These are phyloP conservation scores for Tricholoma terreum DNA, from an alignment of 768 basidiomycete genomes.

Conservation along the genomic window DNA sequence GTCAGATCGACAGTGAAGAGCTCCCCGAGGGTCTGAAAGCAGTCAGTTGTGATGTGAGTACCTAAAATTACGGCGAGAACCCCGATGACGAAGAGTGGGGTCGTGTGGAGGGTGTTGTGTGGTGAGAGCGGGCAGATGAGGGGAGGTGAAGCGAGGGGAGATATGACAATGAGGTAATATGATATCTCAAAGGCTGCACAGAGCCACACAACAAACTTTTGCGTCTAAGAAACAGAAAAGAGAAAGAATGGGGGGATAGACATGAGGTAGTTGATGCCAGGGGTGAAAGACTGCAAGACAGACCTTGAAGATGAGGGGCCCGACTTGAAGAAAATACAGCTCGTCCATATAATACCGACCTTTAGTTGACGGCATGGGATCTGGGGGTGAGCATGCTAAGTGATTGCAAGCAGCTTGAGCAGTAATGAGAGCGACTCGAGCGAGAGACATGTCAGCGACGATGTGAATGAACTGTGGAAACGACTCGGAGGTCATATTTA, in stretches of 20 bases:
- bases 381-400: constrained; percentile 45
- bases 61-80: constrained; percentile 32
- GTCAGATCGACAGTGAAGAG: constrained; percentile 50
- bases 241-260: no score
- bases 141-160: constrained; percentile 25
- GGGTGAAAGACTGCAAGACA: neutral
- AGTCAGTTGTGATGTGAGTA: constrained; percentile 37
- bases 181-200: constrained; percentile 18
- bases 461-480: neutral
- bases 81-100: constrained; percentile 34
- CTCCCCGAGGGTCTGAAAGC: constrained; percentile 40
- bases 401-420: constrained; percentile 43
- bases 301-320: constrained; percentile 47
- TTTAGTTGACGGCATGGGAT: constrained; percentile 39
- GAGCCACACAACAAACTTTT: constrained; percentile 16
- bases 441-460: constrained; percentile 31
- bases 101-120: constrained; percentile 21
- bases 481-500: neutral
- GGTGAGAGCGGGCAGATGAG: constrained; percentile 25
- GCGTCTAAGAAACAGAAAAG: constrained; percentile 6
- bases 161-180: constrained; percentile 13
- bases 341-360: constrained; percentile 45
- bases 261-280: neutral
- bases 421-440: constrained; percentile 37
- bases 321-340: constrained; percentile 44